Evolutionary conservation across 202 grass and related monocot genomes (phyloP).

Genomic region (Cymbopogon flexuosus): DNA sequence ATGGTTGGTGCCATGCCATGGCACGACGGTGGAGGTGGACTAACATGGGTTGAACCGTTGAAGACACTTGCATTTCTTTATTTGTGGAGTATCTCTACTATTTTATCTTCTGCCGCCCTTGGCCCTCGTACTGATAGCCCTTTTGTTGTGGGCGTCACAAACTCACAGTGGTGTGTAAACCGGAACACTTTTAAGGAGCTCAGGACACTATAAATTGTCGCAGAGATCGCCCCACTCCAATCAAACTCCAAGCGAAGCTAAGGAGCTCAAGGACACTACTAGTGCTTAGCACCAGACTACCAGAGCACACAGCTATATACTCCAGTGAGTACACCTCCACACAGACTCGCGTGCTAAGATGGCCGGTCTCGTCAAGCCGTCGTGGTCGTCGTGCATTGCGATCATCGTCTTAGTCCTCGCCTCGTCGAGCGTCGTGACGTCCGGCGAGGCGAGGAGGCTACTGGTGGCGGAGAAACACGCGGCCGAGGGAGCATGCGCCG

Average conservation of each 20-base stretch:
- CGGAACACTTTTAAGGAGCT: not conserved
- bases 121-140: not conserved
- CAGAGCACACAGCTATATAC: no score
- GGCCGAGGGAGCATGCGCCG: not conserved
- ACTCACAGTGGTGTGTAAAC: not conserved
- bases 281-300: no score
- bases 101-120: not conserved
- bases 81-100: no score
- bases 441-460: slow-evolving; percentile 34
- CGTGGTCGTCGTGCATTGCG: slow-evolving; percentile 33
- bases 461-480: not conserved
- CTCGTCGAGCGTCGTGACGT: not conserved
- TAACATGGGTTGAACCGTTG: not conserved
- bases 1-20: not conserved
- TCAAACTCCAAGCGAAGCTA: no score
- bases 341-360: slow-evolving; percentile 5
- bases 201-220: not conserved
- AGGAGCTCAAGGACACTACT: no score
- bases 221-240: no score
- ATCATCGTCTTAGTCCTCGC: slow-evolving; percentile 34
- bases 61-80: not conserved
- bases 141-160: not conserved
- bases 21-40: not conserved
- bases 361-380: slow-evolving; percentile 30
- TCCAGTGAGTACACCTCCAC: not conserved